Conservation (phyloP, 2,329 filamentous ascomycete species). For the Eurotiales sp. region DNA sequence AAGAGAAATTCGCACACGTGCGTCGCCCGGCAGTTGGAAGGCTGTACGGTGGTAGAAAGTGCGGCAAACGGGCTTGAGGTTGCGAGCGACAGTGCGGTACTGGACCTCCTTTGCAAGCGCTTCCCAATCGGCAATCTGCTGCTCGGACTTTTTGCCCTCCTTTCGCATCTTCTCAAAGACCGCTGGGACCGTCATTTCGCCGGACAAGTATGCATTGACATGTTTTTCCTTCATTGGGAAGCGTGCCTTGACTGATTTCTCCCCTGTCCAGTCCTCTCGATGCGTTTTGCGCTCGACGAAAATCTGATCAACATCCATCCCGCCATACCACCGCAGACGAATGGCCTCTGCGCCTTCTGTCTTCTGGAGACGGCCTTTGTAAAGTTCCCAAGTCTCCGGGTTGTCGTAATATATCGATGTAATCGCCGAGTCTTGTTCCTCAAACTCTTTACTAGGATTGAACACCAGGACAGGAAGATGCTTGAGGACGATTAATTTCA, state of each 20-base stretch:
- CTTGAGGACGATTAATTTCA: constrained; percentile 97
- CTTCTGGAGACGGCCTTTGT: constrained; percentile 92
- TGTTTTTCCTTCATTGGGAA: constrained; percentile 97
- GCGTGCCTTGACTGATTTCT: constrained; percentile 97
- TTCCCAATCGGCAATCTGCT: constrained; percentile 86
- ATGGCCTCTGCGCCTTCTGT: constrained; percentile 97
- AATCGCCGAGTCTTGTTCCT: constrained; percentile 84
- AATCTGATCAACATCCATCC: constrained; percentile 91
- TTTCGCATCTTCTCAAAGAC: constrained; percentile 96
- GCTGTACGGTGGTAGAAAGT: constrained; percentile 98
- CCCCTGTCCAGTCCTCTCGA: constrained; percentile 97
- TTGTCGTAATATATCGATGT: constrained; percentile 99
- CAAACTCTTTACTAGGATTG: constrained; percentile 95
- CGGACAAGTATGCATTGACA: constrained; percentile 83
- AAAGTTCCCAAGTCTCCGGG: constrained; percentile 86
- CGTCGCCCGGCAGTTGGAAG: constrained; percentile 94
- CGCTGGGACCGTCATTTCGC: constrained; percentile 76
- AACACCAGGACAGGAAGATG: constrained; percentile 96
- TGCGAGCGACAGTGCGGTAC: constrained; percentile 83
- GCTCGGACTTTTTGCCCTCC: constrained; percentile 88
- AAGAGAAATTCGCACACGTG: constrained; percentile 90
- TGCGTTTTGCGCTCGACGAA: constrained; percentile 98
- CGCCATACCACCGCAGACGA: constrained; percentile 93
- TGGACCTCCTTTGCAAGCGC: constrained; percentile 87
- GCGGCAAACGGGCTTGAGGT: constrained; percentile 82